Base-by-base conservation (phyloP, 192 early-diverging fungal genomes). In the Umbelopsis isabellina region DNA sequence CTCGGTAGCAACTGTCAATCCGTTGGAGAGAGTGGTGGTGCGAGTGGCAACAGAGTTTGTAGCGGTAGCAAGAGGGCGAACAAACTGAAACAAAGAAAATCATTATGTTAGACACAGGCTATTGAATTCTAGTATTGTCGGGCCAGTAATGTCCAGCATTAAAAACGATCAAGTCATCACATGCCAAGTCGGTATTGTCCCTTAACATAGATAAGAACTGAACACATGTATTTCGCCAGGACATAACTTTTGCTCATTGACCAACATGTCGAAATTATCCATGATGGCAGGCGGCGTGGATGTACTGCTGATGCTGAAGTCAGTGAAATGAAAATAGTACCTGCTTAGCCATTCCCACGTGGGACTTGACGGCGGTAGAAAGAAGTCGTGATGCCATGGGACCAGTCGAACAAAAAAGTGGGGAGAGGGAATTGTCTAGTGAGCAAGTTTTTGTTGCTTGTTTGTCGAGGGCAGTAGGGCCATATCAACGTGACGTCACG, bases 1-100 rank as follows among this genome's bases (percentile, higher is more conserved):
- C 79, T 95, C 93, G 33, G 93, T 92, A 13, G 93, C 93, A 25
- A 95, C 78, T 37, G 91, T 94, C 52, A 95, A 88, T 16, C 93
- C 93, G 75, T 93, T 95, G 61, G 86, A 77, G 68, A 94, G 81
- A 12, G 85, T 76, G 27, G 92, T 90, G 69, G 90, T 86, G 69
- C 88, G 86, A 49, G 75, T 75, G 35, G 84, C 71, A 30, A 71
- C 51, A 20, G 75, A 53, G 44, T 76, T 70, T 46, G 79, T 74
- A 67, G 79, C 79, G 48, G 84, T 81, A 49, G 86, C 88, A 77
- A 86, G 76, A 65, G 86, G 77, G 46, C 83, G 84, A 30, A 77
- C 49, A 71, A 78, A 74, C 87, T 85, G 21, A 35, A 18, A 33
- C 27, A 61, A 27, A 16, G 25, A 16, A 35, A 61, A n/a, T 35